Percentiles rank a stretch among this genome's conserved stretches.
phyloP scores from a whole-genome alignment of 371 early-diverging fungal genomes.

The Umbelopsis sp. region DNA sequence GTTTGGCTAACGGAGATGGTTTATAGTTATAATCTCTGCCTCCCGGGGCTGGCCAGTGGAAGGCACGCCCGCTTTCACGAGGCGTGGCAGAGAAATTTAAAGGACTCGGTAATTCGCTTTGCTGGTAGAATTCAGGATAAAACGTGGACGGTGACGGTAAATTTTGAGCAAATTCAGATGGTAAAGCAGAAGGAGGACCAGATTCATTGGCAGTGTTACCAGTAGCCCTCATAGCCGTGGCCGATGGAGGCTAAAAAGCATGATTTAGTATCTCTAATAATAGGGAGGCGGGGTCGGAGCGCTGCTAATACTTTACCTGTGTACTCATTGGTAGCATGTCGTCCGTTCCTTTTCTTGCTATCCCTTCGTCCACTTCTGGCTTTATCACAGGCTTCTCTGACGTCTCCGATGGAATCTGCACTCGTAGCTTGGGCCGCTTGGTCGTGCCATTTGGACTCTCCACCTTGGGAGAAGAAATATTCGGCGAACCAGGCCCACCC shows the following conservation, averaged over 20 bases:
- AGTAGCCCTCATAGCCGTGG: slow-evolving; percentile 19
- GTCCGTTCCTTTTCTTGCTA: slow-evolving; percentile 5
- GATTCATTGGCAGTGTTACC: slow-evolving; percentile 19
- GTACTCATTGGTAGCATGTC: slow-evolving; percentile 5
- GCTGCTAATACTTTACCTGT: slow-evolving; percentile 23
- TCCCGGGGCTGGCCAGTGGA: slow-evolving; percentile 61
- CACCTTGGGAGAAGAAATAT: neutral
- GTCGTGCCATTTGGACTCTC: slow-evolving; percentile 30
- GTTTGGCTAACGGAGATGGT: slow-evolving; percentile 28
- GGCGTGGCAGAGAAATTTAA: slow-evolving; percentile 68
- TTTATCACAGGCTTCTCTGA: slow-evolving; percentile 20
- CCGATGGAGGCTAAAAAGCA: slow-evolving; percentile 21
- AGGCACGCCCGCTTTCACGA: slow-evolving; percentile 54
- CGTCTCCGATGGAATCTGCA: slow-evolving; percentile 52
- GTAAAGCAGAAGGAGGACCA: slow-evolving; percentile 58
- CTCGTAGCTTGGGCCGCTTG: slow-evolving; percentile 54
- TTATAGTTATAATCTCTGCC: slow-evolving; percentile 28
- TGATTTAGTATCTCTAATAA: slow-evolving; percentile 19
- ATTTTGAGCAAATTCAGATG: slow-evolving; percentile 76
- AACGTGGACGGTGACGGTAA: slow-evolving; percentile 78
- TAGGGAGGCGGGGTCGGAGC: slow-evolving; percentile 23
- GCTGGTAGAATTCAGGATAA: slow-evolving; percentile 78
- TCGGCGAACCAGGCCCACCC: slow-evolving; percentile 4
- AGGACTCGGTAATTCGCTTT: slow-evolving; percentile 64
- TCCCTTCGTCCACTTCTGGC: slow-evolving; percentile 20